Conservation (phyloP, 495 filamentous ascomycete species). For the Neurospora hispaniola region DNA sequence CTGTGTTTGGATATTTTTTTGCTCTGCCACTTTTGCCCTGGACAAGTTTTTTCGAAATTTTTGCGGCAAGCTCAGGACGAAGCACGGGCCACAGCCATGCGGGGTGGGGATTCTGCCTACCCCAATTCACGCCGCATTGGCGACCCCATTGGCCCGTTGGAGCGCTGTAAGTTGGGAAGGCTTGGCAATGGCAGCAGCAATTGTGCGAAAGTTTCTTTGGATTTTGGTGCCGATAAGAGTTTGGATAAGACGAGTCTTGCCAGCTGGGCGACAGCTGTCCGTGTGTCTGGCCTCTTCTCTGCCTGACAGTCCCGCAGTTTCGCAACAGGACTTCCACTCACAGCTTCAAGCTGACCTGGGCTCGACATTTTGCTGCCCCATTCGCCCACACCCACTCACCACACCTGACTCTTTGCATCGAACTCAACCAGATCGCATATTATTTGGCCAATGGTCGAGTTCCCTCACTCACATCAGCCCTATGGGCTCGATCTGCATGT, state of each 20-base stretch:
- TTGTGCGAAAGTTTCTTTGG: neutral
- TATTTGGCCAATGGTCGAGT: neutral
- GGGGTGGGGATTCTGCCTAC: constrained; percentile 9
- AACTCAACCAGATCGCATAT: neutral
- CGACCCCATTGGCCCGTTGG: neutral
- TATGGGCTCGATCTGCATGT: neutral
- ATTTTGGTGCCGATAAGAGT: neutral
- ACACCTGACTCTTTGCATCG: neutral
- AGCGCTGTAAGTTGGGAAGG: neutral
- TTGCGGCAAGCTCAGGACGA: constrained; percentile 15
- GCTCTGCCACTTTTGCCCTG: constrained; percentile 4
- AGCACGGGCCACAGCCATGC: constrained; percentile 18
- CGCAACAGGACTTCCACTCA: neutral
- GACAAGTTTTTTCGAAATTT: constrained; percentile 23
- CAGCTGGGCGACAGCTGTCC: neutral
- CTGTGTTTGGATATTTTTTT: constrained; percentile 12
- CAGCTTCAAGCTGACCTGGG: no score
- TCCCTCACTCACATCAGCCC: neutral
- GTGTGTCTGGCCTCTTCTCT: no score
- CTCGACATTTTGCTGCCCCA: neutral
- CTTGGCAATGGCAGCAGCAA: neutral
- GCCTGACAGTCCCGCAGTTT: neutral
- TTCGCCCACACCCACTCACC: neutral
- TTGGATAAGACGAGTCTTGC: neutral
- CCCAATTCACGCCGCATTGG: neutral